Evolutionary conservation across 2,329 filamentous ascomycete genomes (phyloP).

Genomic region (Penicillium hesseltinei): DNA sequence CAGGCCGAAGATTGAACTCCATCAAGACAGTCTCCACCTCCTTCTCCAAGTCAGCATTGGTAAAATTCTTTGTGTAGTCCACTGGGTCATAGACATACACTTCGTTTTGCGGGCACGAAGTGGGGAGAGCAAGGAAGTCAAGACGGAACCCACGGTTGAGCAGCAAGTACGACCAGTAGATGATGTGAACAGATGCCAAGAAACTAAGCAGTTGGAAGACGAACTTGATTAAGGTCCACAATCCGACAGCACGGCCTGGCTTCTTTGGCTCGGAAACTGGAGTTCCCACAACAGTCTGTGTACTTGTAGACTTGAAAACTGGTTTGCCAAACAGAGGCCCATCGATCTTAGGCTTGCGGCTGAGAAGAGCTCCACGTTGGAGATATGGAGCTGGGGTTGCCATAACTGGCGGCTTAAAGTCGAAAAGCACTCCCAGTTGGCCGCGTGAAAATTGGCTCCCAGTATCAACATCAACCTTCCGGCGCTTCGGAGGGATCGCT

Average conservation of each 20-base stretch:
- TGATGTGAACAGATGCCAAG: not conserved
- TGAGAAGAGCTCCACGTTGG: not conserved
- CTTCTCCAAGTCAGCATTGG: not conserved
- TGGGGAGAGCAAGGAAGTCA: too few relatives aligned
- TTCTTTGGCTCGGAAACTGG: not conserved
- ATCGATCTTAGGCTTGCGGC: too few relatives aligned
- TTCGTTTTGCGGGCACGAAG: too few relatives aligned
- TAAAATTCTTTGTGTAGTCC: not conserved
- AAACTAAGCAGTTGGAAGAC: not conserved
- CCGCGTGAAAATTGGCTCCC: not conserved
- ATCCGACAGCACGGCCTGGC: not conserved
- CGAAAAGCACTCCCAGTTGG: not conserved
- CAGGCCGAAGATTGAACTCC: not conserved
- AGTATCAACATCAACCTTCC: not conserved
- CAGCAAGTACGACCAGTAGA: not conserved
- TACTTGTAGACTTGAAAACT: not conserved
- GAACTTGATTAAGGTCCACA: not conserved
- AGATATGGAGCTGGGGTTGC: not conserved
- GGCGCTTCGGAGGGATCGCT: not conserved
- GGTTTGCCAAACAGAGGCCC: not conserved
- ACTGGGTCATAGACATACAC: not conserved
- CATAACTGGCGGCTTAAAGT: not conserved
- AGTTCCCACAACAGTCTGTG: not conserved
- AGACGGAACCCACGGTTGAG: not conserved
- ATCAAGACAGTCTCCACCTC: not conserved